Evolutionary conservation across 2,329 filamentous ascomycete genomes (phyloP), one percentile per base, ranked within the genome.

Genomic region (Ceratocystis papillata): DNA sequence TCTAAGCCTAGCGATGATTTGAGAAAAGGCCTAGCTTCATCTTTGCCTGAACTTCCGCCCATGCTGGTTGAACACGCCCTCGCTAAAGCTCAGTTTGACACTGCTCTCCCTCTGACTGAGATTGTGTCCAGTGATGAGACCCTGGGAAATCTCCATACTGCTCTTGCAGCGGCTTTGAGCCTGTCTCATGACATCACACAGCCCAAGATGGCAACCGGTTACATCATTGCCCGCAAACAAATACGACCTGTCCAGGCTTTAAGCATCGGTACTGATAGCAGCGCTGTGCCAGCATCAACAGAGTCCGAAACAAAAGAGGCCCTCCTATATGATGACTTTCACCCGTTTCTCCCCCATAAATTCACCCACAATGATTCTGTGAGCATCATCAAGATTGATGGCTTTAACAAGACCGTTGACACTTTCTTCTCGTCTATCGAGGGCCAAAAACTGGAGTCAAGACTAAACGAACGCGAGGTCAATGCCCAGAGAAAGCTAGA

Each of bases 361-460:
- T 88, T 96, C 69, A 83, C 86, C 69, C 79, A 82, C 5, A 85
- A 91, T 66, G 78, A 84, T 0, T 77, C 80, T 0, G 82, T 87
- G 28, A 82, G 84, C 2, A 84, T 96, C 17, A 73, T 97, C 12
- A 83, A 89, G 65, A 91, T 92, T 70, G 82, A 90, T 5, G 88
- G 86, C 8, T 97, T 95, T 79, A 96, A 96, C 75, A 88, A 88
- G 72, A 94, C 91, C 0, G 91, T 96, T 0, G 94, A 99, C 73
- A 90, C 96, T 70, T 99, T 96, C 77, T 97, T 96, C 75, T 97
- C 94, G 0, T 97, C 93, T 0, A 84, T 97, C 30, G 94, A 99
- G 76, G 90, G 92, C 0, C 93, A 96, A 73, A 96, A 90, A 73
- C 80, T 97, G 0, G 88, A 96, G 74, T 95, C 90, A 1, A 83